These are phyloP conservation scores for Vitis vinifera DNA, from an alignment of 164 flowering plant genomes.

Conservation along the genomic window ASM3070453v1 NC_081805.1:27291501-27292000, in stretches of 20 bases:
- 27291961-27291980: too few relatives aligned
- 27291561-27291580: conserved; percentile 63
- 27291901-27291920: neutral
- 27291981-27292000: too few relatives aligned
- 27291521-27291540: conserved; percentile 67
- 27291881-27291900: too few relatives aligned
- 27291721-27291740: conserved; percentile 3
- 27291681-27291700: neutral
- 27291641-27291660: neutral
- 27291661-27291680: too few relatives aligned
- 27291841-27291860: too few relatives aligned
- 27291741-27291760: conserved; percentile 13
- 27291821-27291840: conserved; percentile 47
- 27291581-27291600: conserved; percentile 51
- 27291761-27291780: conserved; percentile 74
- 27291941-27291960: too few relatives aligned
- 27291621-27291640: neutral
- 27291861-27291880: too few relatives aligned
- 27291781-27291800: conserved; percentile 68
- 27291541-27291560: conserved; percentile 57
- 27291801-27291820: conserved; percentile 54
- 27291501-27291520: conserved; percentile 76
- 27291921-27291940: too few relatives aligned
- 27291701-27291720: conserved; percentile 1
- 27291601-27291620: neutral